Evolutionary conservation across 495 filamentous ascomycete species (phyloP).

Genomic region (Penicillium coffeae): DNA sequence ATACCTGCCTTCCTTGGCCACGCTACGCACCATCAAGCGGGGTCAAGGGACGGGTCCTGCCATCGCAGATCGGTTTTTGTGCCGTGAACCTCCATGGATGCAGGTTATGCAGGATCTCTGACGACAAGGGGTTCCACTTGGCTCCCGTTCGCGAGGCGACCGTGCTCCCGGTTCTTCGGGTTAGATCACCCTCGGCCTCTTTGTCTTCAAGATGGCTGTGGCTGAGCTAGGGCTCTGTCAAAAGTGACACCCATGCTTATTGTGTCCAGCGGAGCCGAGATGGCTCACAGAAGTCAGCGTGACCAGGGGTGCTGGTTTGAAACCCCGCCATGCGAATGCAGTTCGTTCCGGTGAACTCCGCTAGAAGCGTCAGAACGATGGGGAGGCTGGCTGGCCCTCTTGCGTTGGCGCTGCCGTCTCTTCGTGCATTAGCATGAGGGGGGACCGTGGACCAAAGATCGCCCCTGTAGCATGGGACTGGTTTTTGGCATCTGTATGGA

Average conservation of each 20-base stretch:
- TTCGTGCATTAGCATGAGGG: constrained; percentile 16
- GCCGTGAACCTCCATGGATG: too few relatives aligned
- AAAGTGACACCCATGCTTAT: constrained; percentile 1
- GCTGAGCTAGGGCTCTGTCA: background rate
- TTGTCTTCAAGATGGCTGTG: background rate
- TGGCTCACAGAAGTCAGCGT: background rate
- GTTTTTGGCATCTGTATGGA: background rate
- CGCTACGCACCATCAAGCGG: constrained; percentile 9
- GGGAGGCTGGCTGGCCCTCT: background rate
- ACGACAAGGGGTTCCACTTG: constrained; percentile 13
- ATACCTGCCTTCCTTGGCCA: background rate
- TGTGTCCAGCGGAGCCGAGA: background rate
- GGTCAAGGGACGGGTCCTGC: constrained; percentile 4
- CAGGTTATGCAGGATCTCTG: constrained; percentile 14
- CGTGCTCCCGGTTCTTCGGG: constrained; percentile 10
- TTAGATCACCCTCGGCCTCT: background rate
- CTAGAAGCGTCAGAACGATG: background rate
- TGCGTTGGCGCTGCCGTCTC: constrained; percentile 2
- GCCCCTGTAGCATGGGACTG: background rate
- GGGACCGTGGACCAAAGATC: constrained; percentile 1
- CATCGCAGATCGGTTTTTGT: constrained; percentile 11
- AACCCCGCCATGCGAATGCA: background rate
- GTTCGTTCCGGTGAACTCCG: constrained; percentile 10
- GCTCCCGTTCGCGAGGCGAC: constrained; percentile 4
- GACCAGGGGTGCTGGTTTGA: background rate